phyloP scores from a whole-genome alignment of 164 flowering plant species.

The Stephania yunnanensis region DNA sequence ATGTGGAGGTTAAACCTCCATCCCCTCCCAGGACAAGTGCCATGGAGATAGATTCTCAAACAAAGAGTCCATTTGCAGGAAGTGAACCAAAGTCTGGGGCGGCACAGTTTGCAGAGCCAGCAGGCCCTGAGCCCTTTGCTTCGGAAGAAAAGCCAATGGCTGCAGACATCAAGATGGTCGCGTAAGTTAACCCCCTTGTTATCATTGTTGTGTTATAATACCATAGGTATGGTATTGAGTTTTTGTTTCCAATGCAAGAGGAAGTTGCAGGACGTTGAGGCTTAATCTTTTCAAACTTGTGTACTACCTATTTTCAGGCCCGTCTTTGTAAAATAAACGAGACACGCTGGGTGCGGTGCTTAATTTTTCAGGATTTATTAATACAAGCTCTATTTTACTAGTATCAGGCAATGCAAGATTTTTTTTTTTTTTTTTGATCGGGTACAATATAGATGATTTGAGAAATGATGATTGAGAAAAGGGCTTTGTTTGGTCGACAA shows the following conservation, averaged over 20 bases:
- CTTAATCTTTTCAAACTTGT: not conserved
- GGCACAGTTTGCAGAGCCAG: slow-evolving; percentile 30
- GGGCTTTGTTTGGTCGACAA: not conserved
- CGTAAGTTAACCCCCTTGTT: slow-evolving; percentile 16
- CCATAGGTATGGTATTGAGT: not conserved
- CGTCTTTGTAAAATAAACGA: not conserved
- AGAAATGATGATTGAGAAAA: not conserved
- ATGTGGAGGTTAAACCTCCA: slow-evolving; percentile 83
- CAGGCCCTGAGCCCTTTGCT: slow-evolving; percentile 31
- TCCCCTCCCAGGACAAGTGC: slow-evolving; percentile 80
- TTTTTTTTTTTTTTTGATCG: too few species aligned
- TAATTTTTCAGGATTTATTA: not conserved
- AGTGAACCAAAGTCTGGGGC: slow-evolving; percentile 34
- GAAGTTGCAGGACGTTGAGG: not conserved
- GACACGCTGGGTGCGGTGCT: not conserved
- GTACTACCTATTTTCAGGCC: not conserved
- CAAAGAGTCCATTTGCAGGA: slow-evolving; percentile 44
- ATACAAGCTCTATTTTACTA: too few species aligned
- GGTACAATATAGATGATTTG: too few species aligned
- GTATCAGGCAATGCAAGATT: too few species aligned
- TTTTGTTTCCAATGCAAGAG: not conserved
- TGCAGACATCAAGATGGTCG: slow-evolving; percentile 43
- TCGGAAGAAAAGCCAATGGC: slow-evolving; percentile 41
- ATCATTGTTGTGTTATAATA: not conserved
- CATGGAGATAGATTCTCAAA: slow-evolving; percentile 69